Percentiles rank a stretch among this genome's conserved stretches.
phyloP scores from a whole-genome alignment of 179 eudicot species.

The Silene vulgaris region DNA sequence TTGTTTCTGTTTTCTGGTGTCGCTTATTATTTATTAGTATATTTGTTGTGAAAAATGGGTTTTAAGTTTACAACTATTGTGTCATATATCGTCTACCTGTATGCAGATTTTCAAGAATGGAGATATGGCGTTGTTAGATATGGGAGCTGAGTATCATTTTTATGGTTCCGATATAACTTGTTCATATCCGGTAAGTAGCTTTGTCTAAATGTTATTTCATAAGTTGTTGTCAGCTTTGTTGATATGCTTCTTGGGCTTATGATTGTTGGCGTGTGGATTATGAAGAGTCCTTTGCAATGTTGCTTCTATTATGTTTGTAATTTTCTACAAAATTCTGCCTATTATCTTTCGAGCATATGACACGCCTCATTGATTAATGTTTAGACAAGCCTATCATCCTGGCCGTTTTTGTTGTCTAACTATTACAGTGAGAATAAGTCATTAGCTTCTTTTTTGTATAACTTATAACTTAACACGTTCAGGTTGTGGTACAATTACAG shows the following conservation, averaged over 20 bases:
- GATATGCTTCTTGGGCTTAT: neutral
- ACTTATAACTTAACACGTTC: neutral
- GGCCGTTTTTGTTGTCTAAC: neutral
- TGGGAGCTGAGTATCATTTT: constrained; percentile 99
- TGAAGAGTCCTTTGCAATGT: neutral
- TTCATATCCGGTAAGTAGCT: constrained; percentile 66
- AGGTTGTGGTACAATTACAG: neutral
- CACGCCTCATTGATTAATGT: neutral
- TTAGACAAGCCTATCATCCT: neutral
- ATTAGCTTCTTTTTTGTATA: neutral
- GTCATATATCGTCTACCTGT: constrained; percentile 11
- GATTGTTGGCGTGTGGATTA: neutral
- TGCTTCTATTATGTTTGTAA: neutral
- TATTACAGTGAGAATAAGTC: neutral
- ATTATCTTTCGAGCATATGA: neutral
- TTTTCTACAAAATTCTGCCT: neutral
- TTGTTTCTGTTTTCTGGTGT: neutral
- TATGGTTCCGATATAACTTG: constrained; percentile 98
- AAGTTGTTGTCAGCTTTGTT: neutral
- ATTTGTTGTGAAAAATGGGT: neutral
- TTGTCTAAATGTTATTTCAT: constrained; percentile 7
- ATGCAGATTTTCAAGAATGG: constrained; percentile 75
- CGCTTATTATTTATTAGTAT: constrained; percentile 6
- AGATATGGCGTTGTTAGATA: constrained; percentile 90
- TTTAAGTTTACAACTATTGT: constrained; percentile 12